These are phyloP conservation scores for Annulohypoxylon maeteangense DNA, from an alignment of 495 filamentous ascomycete genomes.

Conservation along the genomic window DNA sequence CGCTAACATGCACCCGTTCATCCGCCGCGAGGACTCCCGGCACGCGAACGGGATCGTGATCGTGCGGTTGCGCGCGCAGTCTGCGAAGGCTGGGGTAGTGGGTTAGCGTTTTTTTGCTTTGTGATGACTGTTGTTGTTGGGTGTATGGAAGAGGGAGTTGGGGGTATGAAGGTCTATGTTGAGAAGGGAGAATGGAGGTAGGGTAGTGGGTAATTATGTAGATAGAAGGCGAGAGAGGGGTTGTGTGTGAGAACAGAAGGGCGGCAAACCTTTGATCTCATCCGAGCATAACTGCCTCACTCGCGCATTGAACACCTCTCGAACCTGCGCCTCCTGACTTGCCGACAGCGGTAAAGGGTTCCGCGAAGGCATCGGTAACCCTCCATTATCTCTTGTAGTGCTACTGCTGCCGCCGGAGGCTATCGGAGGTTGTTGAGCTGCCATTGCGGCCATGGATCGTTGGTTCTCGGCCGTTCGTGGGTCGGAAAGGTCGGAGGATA, in stretches of 20 bases:
- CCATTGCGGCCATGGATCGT: constrained; percentile 53
- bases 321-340: constrained; percentile 88
- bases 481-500: background rate
- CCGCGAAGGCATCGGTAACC: constrained; percentile 68
- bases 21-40: constrained; percentile 76
- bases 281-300: constrained; percentile 81
- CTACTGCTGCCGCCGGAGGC: constrained; percentile 28
- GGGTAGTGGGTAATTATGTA: background rate
- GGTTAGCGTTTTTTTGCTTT: background rate
- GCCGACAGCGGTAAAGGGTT: constrained; percentile 95
- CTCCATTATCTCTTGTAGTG: constrained; percentile 4
- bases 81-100: constrained; percentile 76
- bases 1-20: constrained; percentile 92
- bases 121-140: background rate
- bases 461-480: background rate
- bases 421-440: constrained; percentile 42
- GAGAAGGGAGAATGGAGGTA: background rate
- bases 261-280: constrained; percentile 83
- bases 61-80: constrained; percentile 87
- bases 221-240: constrained; percentile 10
- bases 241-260: background rate
- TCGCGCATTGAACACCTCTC: constrained; percentile 87
- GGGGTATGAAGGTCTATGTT: background rate
- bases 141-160: background rate
- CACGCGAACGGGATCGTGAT: constrained; percentile 87